These are phyloP conservation scores for Solanum hybrid DNA, from an alignment of 305 asterid species.

Conservation along the genomic window DNA sequence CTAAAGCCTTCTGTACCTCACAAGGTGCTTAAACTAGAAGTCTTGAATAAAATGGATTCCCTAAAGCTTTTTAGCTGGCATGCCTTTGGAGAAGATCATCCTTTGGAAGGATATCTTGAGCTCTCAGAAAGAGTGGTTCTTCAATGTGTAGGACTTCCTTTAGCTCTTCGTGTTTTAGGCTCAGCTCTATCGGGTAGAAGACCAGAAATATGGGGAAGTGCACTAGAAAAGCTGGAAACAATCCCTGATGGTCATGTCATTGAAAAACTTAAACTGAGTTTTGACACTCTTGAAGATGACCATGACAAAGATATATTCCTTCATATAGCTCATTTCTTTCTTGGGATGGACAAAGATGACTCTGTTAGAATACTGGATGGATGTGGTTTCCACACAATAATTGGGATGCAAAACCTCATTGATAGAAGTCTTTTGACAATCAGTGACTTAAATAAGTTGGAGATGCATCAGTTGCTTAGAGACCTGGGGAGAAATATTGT, in stretches of 20 bases:
- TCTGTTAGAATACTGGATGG: neutral
- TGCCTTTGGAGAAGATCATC: slow-evolving; percentile 10
- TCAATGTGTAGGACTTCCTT: slow-evolving; percentile 8
- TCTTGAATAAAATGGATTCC: neutral
- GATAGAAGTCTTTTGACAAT: slow-evolving; percentile 5
- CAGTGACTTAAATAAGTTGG: slow-evolving; percentile 3
- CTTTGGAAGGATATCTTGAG: neutral
- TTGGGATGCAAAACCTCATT: slow-evolving; percentile 9
- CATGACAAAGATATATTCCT: slow-evolving; percentile 7
- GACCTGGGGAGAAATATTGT: slow-evolving; percentile 5
- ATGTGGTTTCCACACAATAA: neutral
- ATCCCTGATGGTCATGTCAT: neutral
- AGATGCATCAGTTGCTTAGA: slow-evolving; percentile 10
- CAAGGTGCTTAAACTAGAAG: neutral
- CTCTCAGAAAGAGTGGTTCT: neutral
- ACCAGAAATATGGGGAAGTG: slow-evolving; percentile 6
- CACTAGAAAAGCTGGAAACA: slow-evolving; percentile 10
- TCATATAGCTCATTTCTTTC: slow-evolving; percentile 7
- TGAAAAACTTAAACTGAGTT: slow-evolving; percentile 2
- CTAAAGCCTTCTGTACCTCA: neutral
- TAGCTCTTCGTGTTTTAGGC: slow-evolving; percentile 9
- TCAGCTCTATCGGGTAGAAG: slow-evolving; percentile 3
- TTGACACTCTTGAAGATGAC: slow-evolving; percentile 4
- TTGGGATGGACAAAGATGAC: slow-evolving; percentile 6
- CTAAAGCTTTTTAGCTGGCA: slow-evolving; percentile 6